phyloP scores from a whole-genome alignment of 2,329 filamentous ascomycete species.

The Exutisphaerella laricina region DNA sequence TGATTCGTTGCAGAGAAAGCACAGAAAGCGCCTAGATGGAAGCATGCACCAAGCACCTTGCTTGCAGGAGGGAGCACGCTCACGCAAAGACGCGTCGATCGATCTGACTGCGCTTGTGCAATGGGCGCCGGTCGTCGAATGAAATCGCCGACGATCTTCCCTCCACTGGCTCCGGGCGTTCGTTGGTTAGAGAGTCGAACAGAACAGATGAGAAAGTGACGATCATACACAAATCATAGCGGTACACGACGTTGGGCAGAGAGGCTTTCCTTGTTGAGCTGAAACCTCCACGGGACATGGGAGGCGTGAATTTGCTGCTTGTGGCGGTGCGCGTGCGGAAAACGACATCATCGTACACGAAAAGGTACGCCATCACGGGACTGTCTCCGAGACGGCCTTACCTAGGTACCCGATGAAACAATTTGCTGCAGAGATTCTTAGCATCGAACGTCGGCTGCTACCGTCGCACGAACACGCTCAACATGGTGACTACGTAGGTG shows the following conservation, averaged over 20 bases:
- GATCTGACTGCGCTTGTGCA: background rate
- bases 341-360: background rate
- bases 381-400: background rate
- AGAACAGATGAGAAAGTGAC: background rate
- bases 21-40: background rate
- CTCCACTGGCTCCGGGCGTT: background rate
- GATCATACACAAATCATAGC: background rate
- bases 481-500: constrained; percentile 1
- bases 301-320: background rate
- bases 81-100: constrained; percentile 7
- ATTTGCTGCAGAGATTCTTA: background rate
- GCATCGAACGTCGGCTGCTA: background rate
- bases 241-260: background rate
- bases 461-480: background rate
- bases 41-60: constrained; percentile 2
- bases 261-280: background rate
- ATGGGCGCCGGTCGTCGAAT: constrained; percentile 3
- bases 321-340: background rate
- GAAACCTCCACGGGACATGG: too few species aligned
- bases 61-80: background rate
- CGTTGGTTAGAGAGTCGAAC: background rate
- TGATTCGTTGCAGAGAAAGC: constrained; percentile 2
- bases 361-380: background rate
- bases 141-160: background rate
- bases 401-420: background rate